Percentiles rank a stretch among this genome's conserved stretches.
These are phyloP conservation scores for Cystoderma amianthinum DNA, from an alignment of 768 basidiomycete species.

Conservation along the genomic window DNA sequence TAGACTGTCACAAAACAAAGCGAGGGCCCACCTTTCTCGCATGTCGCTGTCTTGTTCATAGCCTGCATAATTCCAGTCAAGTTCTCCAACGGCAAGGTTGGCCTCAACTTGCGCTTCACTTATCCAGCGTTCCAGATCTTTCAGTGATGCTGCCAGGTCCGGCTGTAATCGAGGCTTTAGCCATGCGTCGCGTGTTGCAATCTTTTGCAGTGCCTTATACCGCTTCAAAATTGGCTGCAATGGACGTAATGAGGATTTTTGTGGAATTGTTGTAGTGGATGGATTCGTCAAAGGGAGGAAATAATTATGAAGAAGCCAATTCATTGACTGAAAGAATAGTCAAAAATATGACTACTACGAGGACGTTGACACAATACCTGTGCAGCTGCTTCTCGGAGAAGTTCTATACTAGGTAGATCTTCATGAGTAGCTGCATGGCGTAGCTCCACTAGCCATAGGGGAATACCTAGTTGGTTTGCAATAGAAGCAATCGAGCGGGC, in stretches of 20 bases:
- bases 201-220: conserved; percentile 68
- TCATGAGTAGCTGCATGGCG: conserved; percentile 96
- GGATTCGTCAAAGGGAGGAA: conserved; percentile 73
- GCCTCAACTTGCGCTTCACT: conserved; percentile 64
- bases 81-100: conserved; percentile 35
- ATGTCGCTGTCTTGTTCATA: conserved; percentile 34
- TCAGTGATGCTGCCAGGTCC: conserved; percentile 41
- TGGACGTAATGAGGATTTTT: conserved; percentile 37
- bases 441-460: conserved; percentile 85
- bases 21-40: conserved; percentile 59
- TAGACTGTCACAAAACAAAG: conserved; percentile 2
- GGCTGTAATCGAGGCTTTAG: conserved; percentile 41
- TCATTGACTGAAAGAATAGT: conserved; percentile 49
- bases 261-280: conserved; percentile 22
- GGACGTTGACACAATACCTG: conserved; percentile 37
- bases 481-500: conserved; percentile 89
- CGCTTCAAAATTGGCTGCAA: conserved; percentile 62
- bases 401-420: conserved; percentile 77
- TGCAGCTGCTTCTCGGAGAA: conserved; percentile 69
- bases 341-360: background rate
- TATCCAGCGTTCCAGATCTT: conserved; percentile 74
- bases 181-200: conserved; percentile 57
- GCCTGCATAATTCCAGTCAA: conserved; percentile 37
- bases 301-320: conserved; percentile 81
- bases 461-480: conserved; percentile 79